Evolutionary conservation across 306 rosid species (phyloP).

Genomic region (Lotus japonicus): DNA sequence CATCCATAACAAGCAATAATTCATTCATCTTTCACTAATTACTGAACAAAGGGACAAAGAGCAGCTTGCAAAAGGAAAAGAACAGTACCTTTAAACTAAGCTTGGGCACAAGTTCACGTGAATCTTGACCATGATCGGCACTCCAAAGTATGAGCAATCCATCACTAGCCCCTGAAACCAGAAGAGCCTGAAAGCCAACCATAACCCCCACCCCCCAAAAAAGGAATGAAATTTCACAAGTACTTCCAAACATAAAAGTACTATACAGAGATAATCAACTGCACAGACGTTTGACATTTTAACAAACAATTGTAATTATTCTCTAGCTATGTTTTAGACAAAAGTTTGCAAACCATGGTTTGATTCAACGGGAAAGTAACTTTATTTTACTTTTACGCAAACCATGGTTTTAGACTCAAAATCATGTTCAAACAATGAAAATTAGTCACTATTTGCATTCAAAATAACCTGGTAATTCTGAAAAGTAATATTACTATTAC

Average conservation of each 20-base stretch:
- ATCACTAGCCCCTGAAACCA: conserved; percentile 95
- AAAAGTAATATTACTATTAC: not conserved
- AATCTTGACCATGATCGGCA: conserved; percentile 93
- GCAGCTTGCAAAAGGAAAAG: conserved; percentile 14
- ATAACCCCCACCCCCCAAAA: conserved; percentile 11
- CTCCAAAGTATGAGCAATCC: conserved; percentile 95
- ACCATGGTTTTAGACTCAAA: too few relatives aligned
- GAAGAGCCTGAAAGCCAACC: conserved; percentile 63
- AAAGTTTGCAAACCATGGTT: too few relatives aligned
- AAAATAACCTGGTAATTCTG: not conserved
- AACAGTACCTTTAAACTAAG: conserved; percentile 74
- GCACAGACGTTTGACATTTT: not conserved
- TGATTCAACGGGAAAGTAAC: too few relatives aligned
- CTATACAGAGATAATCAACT: not conserved
- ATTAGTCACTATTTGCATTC: not conserved
- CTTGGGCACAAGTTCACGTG: conserved; percentile 97
- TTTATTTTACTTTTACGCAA: too few relatives aligned
- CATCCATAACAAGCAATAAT: conserved; percentile 18
- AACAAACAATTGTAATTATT: conserved; percentile 12
- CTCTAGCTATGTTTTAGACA: not conserved
- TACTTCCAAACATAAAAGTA: conserved; percentile 14
- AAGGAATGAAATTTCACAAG: not conserved
- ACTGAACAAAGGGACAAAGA: not conserved
- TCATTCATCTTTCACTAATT: conserved; percentile 15
- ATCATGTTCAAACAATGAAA: not conserved